Base-by-base conservation (phyloP, 305 asterid genomes). In the Ajuga reptans region DNA sequence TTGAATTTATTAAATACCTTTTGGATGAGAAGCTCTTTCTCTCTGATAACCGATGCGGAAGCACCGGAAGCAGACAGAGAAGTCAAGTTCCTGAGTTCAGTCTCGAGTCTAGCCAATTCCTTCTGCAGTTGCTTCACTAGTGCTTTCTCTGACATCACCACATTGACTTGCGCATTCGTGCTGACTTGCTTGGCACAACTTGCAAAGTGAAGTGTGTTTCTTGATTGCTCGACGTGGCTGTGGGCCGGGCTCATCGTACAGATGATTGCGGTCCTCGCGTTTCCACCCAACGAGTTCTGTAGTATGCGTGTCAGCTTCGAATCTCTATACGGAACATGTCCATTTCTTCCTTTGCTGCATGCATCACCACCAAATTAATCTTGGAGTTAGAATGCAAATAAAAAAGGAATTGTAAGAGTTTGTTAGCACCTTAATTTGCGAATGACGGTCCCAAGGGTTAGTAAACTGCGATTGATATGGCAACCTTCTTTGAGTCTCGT, bases 221-320 rank as follows among this genome's bases (percentile, higher is more conserved):
- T 84, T 15, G 99, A 90, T 71, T 93, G 96, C 84, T 90, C 99
- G 4, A 87, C 87, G 18, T 90, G 95, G 60, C 82, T 65, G 45
- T 79, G 96, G 16, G 99, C 94, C 2, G 97, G 99, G 88, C 99
- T 90, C 92, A 93, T 78, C 8, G 99, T 90, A 89, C 99, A 93
- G 47, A 93, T 90, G 34, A 91, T 89, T 4, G 96, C 95, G 0
- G 96, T 93, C 69, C 86, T 75, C 0, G 99, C 99, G 51, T 91
- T 91, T 36, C 99, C 99, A 27, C 99, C 99, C 74, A 93, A 76
- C 1, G 95, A 83, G 82, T 72, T 86, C 67, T 94, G 99, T 6
- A 94, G 75, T 70, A 94, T 94, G n/a, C 98, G 91, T 4, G 99
- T 91, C 27, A 94, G 83, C 85, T 94, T 94, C 3, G 99, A 94